Evolutionary conservation across 169 alveolate genomes (phyloP).

Genomic region (Plasmodium gaboni): DNA sequence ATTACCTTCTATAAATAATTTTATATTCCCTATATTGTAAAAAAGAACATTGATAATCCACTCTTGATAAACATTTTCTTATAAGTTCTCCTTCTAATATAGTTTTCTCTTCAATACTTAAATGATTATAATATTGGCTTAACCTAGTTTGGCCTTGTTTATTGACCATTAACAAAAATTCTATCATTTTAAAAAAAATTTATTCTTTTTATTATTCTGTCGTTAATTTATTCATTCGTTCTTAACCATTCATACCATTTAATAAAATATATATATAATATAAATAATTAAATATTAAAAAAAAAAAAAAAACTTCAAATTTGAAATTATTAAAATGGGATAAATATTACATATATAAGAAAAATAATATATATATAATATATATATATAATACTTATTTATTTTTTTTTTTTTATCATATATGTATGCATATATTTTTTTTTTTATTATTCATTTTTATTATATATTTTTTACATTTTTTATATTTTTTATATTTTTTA

Average conservation of each 20-base stretch:
- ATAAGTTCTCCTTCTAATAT: conserved; percentile 98
- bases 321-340: no score
- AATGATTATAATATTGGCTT: conserved; percentile 91
- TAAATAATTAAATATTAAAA: no score
- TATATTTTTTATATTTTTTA: no score
- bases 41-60: conserved; percentile 97
- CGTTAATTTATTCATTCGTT: neutral
- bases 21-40: conserved; percentile 96
- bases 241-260: neutral
- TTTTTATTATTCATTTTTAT: no score
- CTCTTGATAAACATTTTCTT: conserved; percentile 96
- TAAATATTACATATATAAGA: no score
- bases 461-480: no score
- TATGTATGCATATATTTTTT: no score
- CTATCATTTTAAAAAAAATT: conserved; percentile 89
- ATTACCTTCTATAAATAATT: conserved; percentile 90
- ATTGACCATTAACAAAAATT: conserved; percentile 97
- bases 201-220: no score
- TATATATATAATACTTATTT: no score
- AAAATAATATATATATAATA: no score
- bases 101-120: conserved; percentile 94
- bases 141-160: conserved; percentile 98
- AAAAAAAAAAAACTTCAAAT: no score
- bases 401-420: no score
- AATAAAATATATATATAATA: neutral